Evolutionary conservation across 768 basidiomycete species (phyloP).

Genomic region (Mycena capillaripes): DNA sequence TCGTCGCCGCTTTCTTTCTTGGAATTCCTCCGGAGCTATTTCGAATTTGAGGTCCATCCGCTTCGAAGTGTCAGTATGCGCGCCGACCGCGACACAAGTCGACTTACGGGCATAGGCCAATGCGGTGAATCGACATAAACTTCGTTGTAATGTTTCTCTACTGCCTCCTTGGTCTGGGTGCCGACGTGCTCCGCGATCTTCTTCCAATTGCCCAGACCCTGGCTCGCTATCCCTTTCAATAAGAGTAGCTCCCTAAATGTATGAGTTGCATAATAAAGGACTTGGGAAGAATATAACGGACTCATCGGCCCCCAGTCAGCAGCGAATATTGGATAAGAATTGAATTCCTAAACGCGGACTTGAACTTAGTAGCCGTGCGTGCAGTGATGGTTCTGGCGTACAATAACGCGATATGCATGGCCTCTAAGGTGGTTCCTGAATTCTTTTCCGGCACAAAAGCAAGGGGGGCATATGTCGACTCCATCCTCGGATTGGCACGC

Average conservation of each 20-base stretch:
- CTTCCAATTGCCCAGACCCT: slow-evolving; percentile 97
- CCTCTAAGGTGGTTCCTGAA: slow-evolving; percentile 86
- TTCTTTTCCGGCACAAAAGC: slow-evolving; percentile 94
- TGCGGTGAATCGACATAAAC: slow-evolving; percentile 84
- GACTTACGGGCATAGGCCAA: slow-evolving; percentile 86
- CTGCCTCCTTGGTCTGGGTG: slow-evolving; percentile 93
- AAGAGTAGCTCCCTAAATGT: slow-evolving; percentile 84
- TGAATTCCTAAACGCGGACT: slow-evolving; percentile 77
- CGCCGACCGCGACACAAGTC: slow-evolving; percentile 9
- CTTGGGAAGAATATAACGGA: slow-evolving; percentile 55
- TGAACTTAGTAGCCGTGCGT: neutral
- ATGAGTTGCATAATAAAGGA: neutral
- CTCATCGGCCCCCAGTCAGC: slow-evolving; percentile 99
- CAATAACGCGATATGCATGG: slow-evolving; percentile 94
- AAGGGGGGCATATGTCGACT: slow-evolving; percentile 92
- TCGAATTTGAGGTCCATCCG: slow-evolving; percentile 74
- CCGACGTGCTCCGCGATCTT: slow-evolving; percentile 96
- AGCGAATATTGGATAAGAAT: slow-evolving; percentile 95
- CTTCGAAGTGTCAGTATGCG: slow-evolving; percentile 45
- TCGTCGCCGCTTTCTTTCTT: slow-evolving; percentile 88
- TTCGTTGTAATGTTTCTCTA: slow-evolving; percentile 88
- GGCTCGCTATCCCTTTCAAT: slow-evolving; percentile 87
- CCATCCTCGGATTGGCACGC: slow-evolving; percentile 76
- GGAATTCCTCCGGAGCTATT: slow-evolving; percentile 86
- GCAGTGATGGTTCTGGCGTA: slow-evolving; percentile 50